phyloP scores from a whole-genome alignment of 75 land plant genomes.

The Cupressus sempervirens region DNA sequence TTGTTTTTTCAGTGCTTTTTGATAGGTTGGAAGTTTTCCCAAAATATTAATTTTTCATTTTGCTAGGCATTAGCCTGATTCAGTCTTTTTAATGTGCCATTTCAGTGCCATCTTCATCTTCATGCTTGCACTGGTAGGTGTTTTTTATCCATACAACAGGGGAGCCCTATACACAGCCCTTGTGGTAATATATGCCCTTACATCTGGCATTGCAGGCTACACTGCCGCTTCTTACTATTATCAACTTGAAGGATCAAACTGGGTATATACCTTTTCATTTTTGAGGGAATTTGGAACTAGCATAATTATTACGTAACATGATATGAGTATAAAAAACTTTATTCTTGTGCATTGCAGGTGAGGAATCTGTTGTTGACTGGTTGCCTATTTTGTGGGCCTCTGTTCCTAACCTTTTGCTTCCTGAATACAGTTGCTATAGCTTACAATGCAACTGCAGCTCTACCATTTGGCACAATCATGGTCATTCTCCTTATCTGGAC shows the following conservation, averaged over 20 bases:
- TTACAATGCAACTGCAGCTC: slow-evolving; percentile 63
- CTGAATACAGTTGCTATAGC: slow-evolving; percentile 58
- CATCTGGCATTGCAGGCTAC: slow-evolving; percentile 59
- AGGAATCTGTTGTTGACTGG: slow-evolving; percentile 60
- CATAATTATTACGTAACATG: not conserved
- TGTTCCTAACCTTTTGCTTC: slow-evolving; percentile 56
- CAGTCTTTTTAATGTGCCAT: not conserved
- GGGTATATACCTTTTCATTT: slow-evolving; percentile 25
- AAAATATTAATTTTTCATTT: not conserved
- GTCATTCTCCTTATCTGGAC: slow-evolving; percentile 70
- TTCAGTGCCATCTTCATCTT: slow-evolving; percentile 38
- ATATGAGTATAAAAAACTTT: not conserved
- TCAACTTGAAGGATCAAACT: slow-evolving; percentile 43
- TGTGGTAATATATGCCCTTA: slow-evolving; percentile 59
- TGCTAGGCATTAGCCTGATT: not conserved
- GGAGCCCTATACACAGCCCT: slow-evolving; percentile 60
- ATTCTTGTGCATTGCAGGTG: slow-evolving; percentile 20
- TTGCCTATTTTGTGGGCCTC: slow-evolving; percentile 58
- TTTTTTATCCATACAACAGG: slow-evolving; percentile 63
- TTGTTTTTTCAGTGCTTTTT: not conserved
- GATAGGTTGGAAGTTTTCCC: not conserved
- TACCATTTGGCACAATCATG: slow-evolving; percentile 67
- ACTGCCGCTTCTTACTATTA: slow-evolving; percentile 38
- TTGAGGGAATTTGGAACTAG: not conserved
- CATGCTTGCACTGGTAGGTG: slow-evolving; percentile 49